These are phyloP conservation scores for Phialophora tarda DNA, from an alignment of 2,329 filamentous ascomycete genomes.

Conservation along the genomic window DNA sequence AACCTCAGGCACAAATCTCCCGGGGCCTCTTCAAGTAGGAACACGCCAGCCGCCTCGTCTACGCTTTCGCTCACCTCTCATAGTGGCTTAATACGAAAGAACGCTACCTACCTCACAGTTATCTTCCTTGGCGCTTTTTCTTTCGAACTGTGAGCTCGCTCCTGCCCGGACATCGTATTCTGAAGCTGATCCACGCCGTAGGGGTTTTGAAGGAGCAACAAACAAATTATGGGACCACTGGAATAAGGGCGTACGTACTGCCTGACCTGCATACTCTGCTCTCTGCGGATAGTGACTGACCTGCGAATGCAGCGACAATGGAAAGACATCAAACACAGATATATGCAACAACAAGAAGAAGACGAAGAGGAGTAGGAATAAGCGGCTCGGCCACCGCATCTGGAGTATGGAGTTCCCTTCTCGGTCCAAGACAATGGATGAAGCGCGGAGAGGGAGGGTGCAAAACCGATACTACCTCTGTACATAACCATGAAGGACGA, in stretches of 20 bases:
- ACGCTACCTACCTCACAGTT: slow-evolving; percentile 82
- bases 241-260: slow-evolving; percentile 82
- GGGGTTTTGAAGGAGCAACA: slow-evolving; percentile 80
- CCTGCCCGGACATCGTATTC: neutral
- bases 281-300: slow-evolving; percentile 13
- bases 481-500: slow-evolving; percentile 30
- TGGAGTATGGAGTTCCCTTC: slow-evolving; percentile 11
- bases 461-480: slow-evolving; percentile 18
- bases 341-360: slow-evolving; percentile 72
- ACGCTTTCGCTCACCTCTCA: slow-evolving; percentile 31
- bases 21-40: slow-evolving; percentile 65
- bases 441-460: neutral
- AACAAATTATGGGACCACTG: slow-evolving; percentile 83
- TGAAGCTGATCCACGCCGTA: slow-evolving; percentile 48
- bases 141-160: slow-evolving; percentile 81
- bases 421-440: slow-evolving; percentile 1
- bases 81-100: slow-evolving; percentile 84
- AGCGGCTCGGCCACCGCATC: slow-evolving; percentile 33
- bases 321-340: slow-evolving; percentile 97
- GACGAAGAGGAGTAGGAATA: too few species aligned
- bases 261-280: neutral
- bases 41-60: slow-evolving; percentile 41
- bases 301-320: slow-evolving; percentile 79
- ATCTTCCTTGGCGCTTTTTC: slow-evolving; percentile 89
- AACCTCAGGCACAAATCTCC: slow-evolving; percentile 53